Conservation (phyloP, 2,329 filamentous ascomycete genomes). For the Microcyclosporella mali region DNA sequence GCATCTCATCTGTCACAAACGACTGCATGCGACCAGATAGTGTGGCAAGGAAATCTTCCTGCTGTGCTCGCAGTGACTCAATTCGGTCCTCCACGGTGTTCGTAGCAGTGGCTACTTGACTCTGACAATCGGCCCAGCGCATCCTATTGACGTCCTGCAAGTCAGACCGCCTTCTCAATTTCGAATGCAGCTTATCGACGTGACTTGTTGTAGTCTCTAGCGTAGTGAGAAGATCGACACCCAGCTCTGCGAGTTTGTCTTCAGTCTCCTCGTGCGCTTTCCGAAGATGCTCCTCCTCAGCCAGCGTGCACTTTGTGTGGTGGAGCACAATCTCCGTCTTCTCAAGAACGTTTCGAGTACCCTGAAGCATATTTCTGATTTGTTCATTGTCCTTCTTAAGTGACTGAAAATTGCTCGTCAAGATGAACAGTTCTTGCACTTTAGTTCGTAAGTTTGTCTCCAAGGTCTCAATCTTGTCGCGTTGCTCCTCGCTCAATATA, state of each 20-base stretch:
- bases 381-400: conserved; percentile 86
- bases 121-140: conserved; percentile 71
- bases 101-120: conserved; percentile 70
- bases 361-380: conserved; percentile 64
- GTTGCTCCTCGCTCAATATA: conserved; percentile 87
- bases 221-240: conserved; percentile 69
- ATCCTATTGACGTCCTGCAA: conserved; percentile 73
- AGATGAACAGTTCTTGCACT: conserved; percentile 79
- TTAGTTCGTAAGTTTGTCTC: conserved; percentile 88
- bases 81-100: conserved; percentile 69
- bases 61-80: conserved; percentile 63
- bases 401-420: conserved; percentile 80
- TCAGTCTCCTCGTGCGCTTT: conserved; percentile 85
- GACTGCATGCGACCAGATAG: conserved; percentile 66
- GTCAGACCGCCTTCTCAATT: conserved; percentile 78
- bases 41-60: conserved; percentile 61
- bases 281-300: conserved; percentile 71
- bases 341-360: conserved; percentile 73
- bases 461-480: conserved; percentile 84
- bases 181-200: conserved; percentile 74
- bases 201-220: conserved; percentile 72
- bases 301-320: conserved; percentile 67
- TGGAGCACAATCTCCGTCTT: conserved; percentile 80
- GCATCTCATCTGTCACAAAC: conserved; percentile 70
- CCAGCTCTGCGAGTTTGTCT: conserved; percentile 64